phyloP scores from a whole-genome alignment of 805 yeast species.

The Wickerhamomyces bovis region DNA sequence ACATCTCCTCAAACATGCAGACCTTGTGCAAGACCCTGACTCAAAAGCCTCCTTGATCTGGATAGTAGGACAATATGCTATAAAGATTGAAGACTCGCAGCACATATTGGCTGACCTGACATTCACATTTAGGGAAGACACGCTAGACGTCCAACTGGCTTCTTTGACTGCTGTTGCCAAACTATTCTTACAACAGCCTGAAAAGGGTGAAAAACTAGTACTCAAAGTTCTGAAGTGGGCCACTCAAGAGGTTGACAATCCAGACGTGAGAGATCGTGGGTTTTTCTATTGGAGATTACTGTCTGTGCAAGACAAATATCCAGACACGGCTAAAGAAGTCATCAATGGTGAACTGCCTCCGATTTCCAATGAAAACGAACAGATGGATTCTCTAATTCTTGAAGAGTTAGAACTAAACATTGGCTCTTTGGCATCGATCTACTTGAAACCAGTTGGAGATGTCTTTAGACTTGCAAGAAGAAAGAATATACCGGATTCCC shows the following conservation, averaged over 20 bases:
- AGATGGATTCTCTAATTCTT: conserved; percentile 58
- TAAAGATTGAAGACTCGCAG: conserved; percentile 37
- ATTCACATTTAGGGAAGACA: conserved; percentile 50
- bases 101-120: conserved; percentile 37
- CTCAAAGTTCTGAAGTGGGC: conserved; percentile 56
- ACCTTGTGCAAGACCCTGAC: conserved; percentile 66
- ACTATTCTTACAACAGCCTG: conserved; percentile 52
- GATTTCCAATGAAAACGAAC: conserved; percentile 61
- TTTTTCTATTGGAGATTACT: conserved; percentile 80
- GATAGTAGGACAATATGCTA: conserved; percentile 73
- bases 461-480: conserved; percentile 64
- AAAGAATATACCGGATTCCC: conserved; percentile 43
- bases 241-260: conserved; percentile 71
- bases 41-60: conserved; percentile 75
- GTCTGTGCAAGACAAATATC: conserved; percentile 39
- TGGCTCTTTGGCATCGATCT: conserved; percentile 79
- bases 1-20: conserved; percentile 37
- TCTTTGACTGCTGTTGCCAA: conserved; percentile 71
- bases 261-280: conserved; percentile 84
- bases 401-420: conserved; percentile 81
- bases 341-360: conserved; percentile 56
- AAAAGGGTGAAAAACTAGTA: conserved; percentile 48
- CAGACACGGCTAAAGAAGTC: conserved; percentile 42
- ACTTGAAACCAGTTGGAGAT: conserved; percentile 75
- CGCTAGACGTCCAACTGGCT: conserved; percentile 68